Base-by-base conservation (phyloP, 495 filamentous ascomycete genomes). In the Chaetomium fimeti region DNA sequence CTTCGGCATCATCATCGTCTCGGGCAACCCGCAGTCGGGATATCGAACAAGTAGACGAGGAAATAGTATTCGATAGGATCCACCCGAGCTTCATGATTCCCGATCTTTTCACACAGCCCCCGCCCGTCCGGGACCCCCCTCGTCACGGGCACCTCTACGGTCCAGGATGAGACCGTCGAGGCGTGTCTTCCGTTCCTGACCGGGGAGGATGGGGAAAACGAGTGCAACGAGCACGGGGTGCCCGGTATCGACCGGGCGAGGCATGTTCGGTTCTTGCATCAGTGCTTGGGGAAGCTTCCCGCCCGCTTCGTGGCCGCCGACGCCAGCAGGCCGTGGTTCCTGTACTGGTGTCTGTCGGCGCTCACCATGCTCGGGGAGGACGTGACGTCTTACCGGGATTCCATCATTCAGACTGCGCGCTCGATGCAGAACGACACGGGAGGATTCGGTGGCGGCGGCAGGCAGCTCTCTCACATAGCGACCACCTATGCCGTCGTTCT, bases 391-490 rank as follows among this genome's bases (percentile, higher is more conserved):
- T 93, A 91, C 70, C 83, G 87, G 45, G 78, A 89, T 61, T 81
- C 87, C 27, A 78, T 96, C 9, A 81, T 88, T 20, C 76, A 84
- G 48, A 94, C 92, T 1, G 85, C 94, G 24, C 79, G 81, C 32
- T 82, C 90, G 13, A 87, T 92, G 74, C 95, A 97, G 76, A 94
- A 98, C 73, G 71, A 79, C 32, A 82, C 79, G 18, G 94, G 94
- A 9, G 94, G 94, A 8, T 97, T 97, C 75, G 95, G 94, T 28
- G 94, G 94, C 54, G 93, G 94, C n/a, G 87, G 90, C 75, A 90
- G 92, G 48, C 95, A 98, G 72, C 80, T 83, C 64, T 91, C 91
- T 15, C 94, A 98, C 76, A 78, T 91, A 65, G 93, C 93, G 25
- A 83, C 90, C n/a, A 89, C 88, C 1, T 98, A 98, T 80, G 90